Evolutionary conservation across 345 rosid species (phyloP).

Genomic region (Salix suchowensis): DNA sequence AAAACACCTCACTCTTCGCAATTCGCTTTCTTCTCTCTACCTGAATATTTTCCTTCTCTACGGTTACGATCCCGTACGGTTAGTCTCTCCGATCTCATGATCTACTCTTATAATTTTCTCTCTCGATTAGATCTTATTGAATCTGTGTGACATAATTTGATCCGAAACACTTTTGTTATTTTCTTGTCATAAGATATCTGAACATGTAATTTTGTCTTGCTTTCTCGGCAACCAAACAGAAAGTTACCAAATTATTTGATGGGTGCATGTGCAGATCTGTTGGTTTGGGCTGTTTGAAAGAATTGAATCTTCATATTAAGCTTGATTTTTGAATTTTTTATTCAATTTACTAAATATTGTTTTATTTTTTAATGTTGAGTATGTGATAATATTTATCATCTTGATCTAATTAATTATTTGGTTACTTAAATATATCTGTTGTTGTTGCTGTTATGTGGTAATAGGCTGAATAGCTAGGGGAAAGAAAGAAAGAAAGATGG

Average conservation of each 20-base stretch:
- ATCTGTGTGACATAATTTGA: not conserved
- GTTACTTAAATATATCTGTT: not conserved
- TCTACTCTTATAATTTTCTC: not conserved
- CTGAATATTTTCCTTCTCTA: not conserved
- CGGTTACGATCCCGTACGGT: not conserved
- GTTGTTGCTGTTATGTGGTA: not conserved
- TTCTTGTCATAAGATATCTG: conserved; percentile 2
- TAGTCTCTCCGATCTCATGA: not conserved
- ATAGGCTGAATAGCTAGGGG: conserved; percentile 2
- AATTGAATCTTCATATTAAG: not conserved
- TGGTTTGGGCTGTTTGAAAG: not conserved
- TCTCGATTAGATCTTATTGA: not conserved
- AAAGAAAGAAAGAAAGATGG: conserved; percentile 32
- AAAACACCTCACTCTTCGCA: not conserved
- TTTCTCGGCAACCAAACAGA: conserved; percentile 4
- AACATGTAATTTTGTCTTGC: not conserved
- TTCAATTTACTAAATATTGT: not conserved
- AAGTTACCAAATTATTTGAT: not conserved
- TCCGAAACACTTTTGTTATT: not conserved
- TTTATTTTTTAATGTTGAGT: not conserved
- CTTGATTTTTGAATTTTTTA: not conserved
- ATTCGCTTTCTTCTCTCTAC: not conserved
- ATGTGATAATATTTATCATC: not conserved
- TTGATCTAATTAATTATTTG: not conserved
- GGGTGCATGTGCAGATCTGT: conserved; percentile 4